Evolutionary conservation across 106 monocot genomes (phyloP).

Genomic region (Posidonia australis): DNA sequence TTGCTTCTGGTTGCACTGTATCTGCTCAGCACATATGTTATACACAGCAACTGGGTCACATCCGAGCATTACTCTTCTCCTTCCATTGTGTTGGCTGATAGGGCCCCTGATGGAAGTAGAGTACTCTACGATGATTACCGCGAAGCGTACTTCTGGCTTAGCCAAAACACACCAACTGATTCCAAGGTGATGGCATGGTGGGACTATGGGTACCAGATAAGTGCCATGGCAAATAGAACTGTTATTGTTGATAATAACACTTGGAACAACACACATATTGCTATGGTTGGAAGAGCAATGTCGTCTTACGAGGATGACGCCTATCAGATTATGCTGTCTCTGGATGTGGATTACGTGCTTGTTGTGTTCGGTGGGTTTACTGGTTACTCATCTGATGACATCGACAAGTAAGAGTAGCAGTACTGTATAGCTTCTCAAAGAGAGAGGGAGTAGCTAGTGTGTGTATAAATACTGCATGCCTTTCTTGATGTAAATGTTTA

Average conservation of each 20-base stretch:
- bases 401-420: conserved; percentile 19
- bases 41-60: conserved; percentile 28
- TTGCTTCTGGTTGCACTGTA: conserved; percentile 20
- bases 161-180: conserved; percentile 26
- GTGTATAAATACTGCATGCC: too few species aligned
- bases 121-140: conserved; percentile 33
- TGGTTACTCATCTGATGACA: conserved; percentile 31
- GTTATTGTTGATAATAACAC: conserved; percentile 35
- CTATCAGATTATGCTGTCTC: conserved; percentile 22
- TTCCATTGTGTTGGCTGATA: conserved; percentile 23
- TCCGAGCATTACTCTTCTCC: conserved; percentile 29
- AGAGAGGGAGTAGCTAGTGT: too few species aligned
- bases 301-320: conserved; percentile 30
- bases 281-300: conserved; percentile 33
- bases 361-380: conserved; percentile 31
- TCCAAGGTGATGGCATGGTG: conserved; percentile 33
- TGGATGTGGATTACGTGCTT: conserved; percentile 30
- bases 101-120: conserved; percentile 19
- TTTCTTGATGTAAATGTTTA: too few species aligned
- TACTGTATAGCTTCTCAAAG: too few species aligned
- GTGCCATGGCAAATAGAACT: conserved; percentile 29
- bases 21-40: conserved; percentile 20
- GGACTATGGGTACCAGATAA: conserved; percentile 35
- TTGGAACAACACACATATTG: conserved; percentile 36
- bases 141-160: conserved; percentile 28